Evolutionary conservation across 257 asterid species (phyloP).

Genomic region (Capsicum rhomboideum): DNA sequence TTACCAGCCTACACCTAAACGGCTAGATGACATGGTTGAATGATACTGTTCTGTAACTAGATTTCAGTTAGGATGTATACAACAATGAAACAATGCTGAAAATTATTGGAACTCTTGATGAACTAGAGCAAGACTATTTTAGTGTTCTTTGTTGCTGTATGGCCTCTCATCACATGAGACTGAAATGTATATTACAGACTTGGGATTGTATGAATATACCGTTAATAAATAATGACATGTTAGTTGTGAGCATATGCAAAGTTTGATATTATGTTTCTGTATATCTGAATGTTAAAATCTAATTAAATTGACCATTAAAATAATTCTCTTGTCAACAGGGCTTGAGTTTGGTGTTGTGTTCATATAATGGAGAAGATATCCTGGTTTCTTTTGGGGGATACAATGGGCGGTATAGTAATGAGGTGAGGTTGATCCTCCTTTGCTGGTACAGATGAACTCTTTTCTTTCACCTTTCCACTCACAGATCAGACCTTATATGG

Average conservation of each 20-base stretch:
- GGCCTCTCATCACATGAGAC: neutral
- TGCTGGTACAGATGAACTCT: neutral
- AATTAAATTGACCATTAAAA: neutral
- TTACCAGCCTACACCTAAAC: neutral
- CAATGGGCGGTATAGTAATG: slow-evolving; percentile 94
- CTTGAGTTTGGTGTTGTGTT: slow-evolving; percentile 76
- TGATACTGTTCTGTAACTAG: neutral
- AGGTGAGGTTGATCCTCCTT: slow-evolving; percentile 40
- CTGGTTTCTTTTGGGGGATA: slow-evolving; percentile 96
- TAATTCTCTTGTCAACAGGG: slow-evolving; percentile 38
- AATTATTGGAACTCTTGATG: neutral
- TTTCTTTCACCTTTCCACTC: neutral
- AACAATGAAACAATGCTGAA: neutral
- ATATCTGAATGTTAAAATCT: neutral
- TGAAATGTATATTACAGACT: neutral
- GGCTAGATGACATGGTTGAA: neutral
- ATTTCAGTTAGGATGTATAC: neutral
- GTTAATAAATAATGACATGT: neutral
- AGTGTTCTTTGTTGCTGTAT: neutral
- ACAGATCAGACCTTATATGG: neutral
- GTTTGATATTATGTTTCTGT: neutral
- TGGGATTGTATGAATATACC: neutral
- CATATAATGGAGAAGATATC: slow-evolving; percentile 73
- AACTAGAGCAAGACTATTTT: neutral
- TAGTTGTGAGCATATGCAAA: neutral